These are phyloP conservation scores for Dryadomyces quercivorus DNA, from an alignment of 2,329 filamentous ascomycete genomes.

Conservation along the genomic window DNA sequence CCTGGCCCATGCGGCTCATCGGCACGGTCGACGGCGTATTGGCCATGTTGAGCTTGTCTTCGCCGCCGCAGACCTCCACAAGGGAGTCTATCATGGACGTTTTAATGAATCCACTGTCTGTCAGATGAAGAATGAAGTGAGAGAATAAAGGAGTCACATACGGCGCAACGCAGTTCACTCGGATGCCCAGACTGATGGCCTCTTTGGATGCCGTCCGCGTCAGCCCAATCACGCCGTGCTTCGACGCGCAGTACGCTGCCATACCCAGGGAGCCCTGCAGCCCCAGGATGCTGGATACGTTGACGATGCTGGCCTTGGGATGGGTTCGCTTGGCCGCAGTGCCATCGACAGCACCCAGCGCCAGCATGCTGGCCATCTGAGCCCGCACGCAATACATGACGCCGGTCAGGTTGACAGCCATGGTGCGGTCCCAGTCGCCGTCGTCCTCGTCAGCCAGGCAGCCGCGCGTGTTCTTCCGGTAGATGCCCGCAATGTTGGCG, in stretches of 20 bases:
- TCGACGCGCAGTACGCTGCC: conserved; percentile 25
- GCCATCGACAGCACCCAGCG: not conserved
- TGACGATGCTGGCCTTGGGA: conserved; percentile 2
- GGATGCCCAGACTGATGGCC: conserved; percentile 24
- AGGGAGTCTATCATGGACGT: not conserved
- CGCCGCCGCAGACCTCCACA: not conserved
- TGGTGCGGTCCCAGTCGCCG: conserved; percentile 34
- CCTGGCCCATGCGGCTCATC: conserved; percentile 26
- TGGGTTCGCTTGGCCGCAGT: not conserved
- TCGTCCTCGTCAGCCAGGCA: conserved; percentile 30
- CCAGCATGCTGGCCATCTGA: conserved; percentile 7
- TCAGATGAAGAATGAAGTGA: not conserved
- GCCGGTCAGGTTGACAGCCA: conserved; percentile 36
- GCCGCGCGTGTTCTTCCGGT: conserved; percentile 26
- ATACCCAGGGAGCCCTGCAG: conserved; percentile 19
- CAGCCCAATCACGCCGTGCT: conserved; percentile 25
- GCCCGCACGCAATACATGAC: conserved; percentile 37
- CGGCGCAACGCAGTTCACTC: conserved; percentile 22
- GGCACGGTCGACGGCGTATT: not conserved
- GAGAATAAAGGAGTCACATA: not conserved
- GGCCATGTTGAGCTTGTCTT: not conserved
- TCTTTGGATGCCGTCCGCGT: conserved; percentile 24
- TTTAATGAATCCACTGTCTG: conserved; percentile 4
- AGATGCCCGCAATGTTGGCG: conserved; percentile 40
- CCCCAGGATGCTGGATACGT: conserved; percentile 10